A percentile compares a stretch with the other conserved stretches of the same genome.
phyloP scores from a whole-genome alignment of 345 rosid species.

The Eucalyptus sp. region DNA sequence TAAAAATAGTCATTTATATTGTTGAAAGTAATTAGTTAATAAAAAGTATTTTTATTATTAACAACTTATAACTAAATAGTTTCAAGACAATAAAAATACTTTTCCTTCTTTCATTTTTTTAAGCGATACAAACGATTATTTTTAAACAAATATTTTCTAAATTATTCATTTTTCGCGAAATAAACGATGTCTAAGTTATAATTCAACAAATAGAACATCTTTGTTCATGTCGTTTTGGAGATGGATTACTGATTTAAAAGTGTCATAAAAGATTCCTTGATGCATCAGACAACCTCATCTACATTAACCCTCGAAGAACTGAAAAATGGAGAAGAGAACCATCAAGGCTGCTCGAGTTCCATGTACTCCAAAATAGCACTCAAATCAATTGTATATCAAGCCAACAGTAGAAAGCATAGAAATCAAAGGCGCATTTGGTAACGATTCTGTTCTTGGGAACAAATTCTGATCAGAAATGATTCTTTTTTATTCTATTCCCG shows the following conservation, averaged over 20 bases:
- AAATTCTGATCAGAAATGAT: no score
- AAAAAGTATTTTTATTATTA: no score
- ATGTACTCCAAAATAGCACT: constrained; percentile 15
- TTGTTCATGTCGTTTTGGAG: not conserved
- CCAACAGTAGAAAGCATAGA: not conserved
- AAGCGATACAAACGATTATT: no score
- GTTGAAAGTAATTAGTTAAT: no score
- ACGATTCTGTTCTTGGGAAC: no score
- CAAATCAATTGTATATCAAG: not conserved
- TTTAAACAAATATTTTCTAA: no score
- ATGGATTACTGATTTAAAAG: constrained; percentile 6
- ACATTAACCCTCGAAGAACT: constrained; percentile 81
- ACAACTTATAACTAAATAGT: no score
- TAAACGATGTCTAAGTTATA: not conserved
- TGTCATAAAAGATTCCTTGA: constrained; percentile 49
- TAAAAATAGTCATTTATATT: no score
- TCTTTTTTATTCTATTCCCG: no score
- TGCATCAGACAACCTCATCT: constrained; percentile 32
- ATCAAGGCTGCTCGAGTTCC: constrained; percentile 74
- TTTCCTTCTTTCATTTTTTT: no score
- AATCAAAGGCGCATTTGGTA: not conserved
- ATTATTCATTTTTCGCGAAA: no score
- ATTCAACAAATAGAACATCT: not conserved
- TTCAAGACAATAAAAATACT: no score
- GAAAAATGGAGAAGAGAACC: constrained; percentile 55